Evolutionary conservation across 2,329 filamentous ascomycete genomes (phyloP).

Genomic region (Teratosphaeria viscida): DNA sequence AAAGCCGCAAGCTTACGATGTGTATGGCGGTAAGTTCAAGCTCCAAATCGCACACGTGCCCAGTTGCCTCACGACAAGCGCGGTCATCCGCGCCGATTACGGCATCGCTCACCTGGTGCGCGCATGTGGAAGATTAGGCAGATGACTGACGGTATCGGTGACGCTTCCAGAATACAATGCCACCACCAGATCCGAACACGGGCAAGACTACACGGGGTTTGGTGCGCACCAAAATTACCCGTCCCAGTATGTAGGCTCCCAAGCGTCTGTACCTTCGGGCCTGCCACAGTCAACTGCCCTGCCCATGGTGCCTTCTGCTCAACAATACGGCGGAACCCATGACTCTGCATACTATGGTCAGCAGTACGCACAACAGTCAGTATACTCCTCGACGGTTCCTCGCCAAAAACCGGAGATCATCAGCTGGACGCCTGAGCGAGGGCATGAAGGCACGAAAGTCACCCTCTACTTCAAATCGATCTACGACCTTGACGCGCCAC

Average conservation of each 20-base stretch:
- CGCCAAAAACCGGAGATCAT: conserved; percentile 54
- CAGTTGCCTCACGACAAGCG: conserved; percentile 7
- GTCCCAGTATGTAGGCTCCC: conserved; percentile 38
- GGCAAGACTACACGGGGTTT: conserved; percentile 39
- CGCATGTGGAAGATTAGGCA: conserved; percentile 25
- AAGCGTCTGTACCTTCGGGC: conserved; percentile 41
- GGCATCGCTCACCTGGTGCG: conserved; percentile 3
- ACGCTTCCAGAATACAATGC: conserved; percentile 46
- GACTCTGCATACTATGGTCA: conserved; percentile 38
- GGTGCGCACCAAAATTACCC: conserved; percentile 38
- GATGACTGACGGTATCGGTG: conserved; percentile 34
- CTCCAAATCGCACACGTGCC: conserved; percentile 4
- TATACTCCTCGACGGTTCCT: conserved; percentile 54
- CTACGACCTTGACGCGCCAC: conserved; percentile 58
- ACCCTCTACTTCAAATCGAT: conserved; percentile 63
- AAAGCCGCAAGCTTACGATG: conserved; percentile 60
- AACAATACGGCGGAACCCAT: conserved; percentile 37
- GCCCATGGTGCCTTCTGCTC: conserved; percentile 31
- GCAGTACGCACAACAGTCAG: conserved; percentile 53
- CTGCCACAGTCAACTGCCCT: conserved; percentile 33
- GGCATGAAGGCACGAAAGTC: conserved; percentile 59
- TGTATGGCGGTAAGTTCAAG: conserved; percentile 60
- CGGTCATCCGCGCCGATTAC: conserved; percentile 1
- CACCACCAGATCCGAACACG: conserved; percentile 50
- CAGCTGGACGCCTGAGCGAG: conserved; percentile 59